These are phyloP conservation scores for Quercus phellos DNA, from an alignment of 331 rosid species.

Conservation along the genomic window DNA sequence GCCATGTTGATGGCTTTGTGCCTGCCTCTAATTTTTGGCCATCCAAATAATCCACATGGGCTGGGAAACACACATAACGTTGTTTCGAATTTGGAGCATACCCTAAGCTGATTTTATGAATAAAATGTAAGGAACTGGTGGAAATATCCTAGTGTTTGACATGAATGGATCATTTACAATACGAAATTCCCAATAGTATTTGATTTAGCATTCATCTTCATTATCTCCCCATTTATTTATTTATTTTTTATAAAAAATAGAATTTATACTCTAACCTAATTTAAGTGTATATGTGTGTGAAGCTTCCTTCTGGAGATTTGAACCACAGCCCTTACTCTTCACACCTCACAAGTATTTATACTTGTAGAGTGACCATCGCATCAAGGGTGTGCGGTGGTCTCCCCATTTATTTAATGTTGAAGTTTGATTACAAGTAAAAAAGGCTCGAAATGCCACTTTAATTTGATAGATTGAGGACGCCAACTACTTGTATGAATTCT, in stretches of 20 bases:
- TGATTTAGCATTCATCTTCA: background rate
- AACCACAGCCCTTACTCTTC: no score
- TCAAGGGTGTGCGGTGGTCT: no score
- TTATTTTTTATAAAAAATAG: no score
- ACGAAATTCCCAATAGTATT: background rate
- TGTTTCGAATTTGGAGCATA: slow-evolving; percentile 23
- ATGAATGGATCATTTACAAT: background rate
- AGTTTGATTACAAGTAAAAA: background rate
- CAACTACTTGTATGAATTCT: background rate
- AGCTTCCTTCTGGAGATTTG: no score
- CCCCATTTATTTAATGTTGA: background rate
- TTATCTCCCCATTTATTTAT: background rate
- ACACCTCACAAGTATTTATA: no score
- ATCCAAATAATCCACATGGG: slow-evolving; percentile 34
- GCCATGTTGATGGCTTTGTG: slow-evolving; percentile 3
- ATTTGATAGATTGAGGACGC: background rate
- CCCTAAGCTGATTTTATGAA: slow-evolving; percentile 21
- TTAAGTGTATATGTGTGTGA: no score
- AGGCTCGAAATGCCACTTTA: background rate
- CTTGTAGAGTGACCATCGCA: no score
- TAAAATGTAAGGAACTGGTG: slow-evolving; percentile 29
- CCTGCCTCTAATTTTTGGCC: slow-evolving; percentile 8
- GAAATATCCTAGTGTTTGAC: slow-evolving; percentile 1
- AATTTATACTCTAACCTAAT: no score
- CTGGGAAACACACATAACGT: background rate